Percentiles rank a stretch among this genome's conserved stretches.
phyloP scores from a whole-genome alignment of 495 filamentous ascomycete species.

The Aspergillus wentii region DNA sequence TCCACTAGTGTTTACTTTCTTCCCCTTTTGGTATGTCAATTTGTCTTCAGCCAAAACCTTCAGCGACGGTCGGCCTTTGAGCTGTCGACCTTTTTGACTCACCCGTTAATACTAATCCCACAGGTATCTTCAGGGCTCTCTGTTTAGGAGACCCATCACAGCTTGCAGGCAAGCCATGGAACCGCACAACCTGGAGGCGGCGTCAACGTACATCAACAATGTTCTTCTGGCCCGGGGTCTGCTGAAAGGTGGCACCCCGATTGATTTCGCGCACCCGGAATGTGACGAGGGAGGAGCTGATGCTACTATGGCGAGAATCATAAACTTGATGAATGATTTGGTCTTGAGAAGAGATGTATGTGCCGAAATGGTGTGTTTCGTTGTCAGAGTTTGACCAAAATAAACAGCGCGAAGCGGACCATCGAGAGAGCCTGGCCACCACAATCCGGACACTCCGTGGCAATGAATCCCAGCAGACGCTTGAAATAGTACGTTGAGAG shows the following conservation, averaged over 20 bases:
- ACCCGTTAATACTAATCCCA: not conserved
- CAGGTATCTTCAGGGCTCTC: too few relatives aligned
- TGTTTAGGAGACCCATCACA: slow-evolving; percentile 1
- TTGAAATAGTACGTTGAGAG: slow-evolving; percentile 42
- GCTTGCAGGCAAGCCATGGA: slow-evolving; percentile 57
- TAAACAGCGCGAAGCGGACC: slow-evolving; percentile 76
- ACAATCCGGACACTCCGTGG: slow-evolving; percentile 72
- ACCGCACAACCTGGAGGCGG: slow-evolving; percentile 72
- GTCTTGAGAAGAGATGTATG: slow-evolving; percentile 78
- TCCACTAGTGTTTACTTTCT: slow-evolving; percentile 40
- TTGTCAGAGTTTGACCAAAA: slow-evolving; percentile 14
- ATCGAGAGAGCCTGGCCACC: slow-evolving; percentile 72
- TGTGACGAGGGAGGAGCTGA: slow-evolving; percentile 58
- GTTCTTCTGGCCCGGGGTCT: slow-evolving; percentile 85
- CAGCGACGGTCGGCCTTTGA: slow-evolving; percentile 4
- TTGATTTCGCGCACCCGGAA: slow-evolving; percentile 79
- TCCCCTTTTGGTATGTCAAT: slow-evolving; percentile 29
- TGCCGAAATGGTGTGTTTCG: slow-evolving; percentile 2
- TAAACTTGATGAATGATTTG: slow-evolving; percentile 89
- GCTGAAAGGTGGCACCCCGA: slow-evolving; percentile 73
- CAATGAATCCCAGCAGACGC: slow-evolving; percentile 64
- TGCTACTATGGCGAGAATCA: slow-evolving; percentile 76
- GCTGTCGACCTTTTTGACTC: not conserved
- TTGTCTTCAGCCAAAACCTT: too few relatives aligned
- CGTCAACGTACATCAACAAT: slow-evolving; percentile 95